Evolutionary conservation across 2,329 filamentous ascomycete genomes (phyloP), one percentile per base, ranked within the genome.

Genomic region (Conoideocrella luteorostrata): DNA sequence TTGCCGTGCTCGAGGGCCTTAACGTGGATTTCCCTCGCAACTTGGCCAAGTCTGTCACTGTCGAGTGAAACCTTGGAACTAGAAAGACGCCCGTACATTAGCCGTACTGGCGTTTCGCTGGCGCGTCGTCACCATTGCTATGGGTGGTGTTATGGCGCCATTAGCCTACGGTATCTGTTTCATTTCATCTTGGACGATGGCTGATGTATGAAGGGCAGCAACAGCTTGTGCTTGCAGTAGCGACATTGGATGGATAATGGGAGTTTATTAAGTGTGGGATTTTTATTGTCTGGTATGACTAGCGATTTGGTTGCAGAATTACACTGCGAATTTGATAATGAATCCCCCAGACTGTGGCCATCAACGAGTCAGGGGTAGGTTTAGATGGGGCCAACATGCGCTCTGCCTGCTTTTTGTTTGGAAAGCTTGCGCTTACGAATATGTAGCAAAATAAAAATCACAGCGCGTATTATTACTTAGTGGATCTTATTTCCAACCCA

Each of bases 21-120:
- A 97, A 98, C 65, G 93, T 98, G 48, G 93, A 98, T 66, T 97
- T 97, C 81, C 93, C 93, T 46, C 86, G 93, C 61, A 98, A 98
- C 75, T 72, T 98, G 71, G 93, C 93, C 67, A 98, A 98, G 82
- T 95, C 89, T 51, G 93, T 98, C 52, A 98, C 93, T 52, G 93
- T 98, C 56, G 93, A 98, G 80, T 98, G 91, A 75, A 62, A 62
- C n/a, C 18, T 26, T 11, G 23, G 10, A 41, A 4, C 4, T 10
- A 22, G 11, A 10, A 22, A 3, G 36, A 38, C 41, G 37, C 44
- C 20, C 28, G 18, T 33, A 29, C 40, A 29, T 9, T 15, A n/a
- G 15, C n/a, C 20, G 23, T 33, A 28, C 33, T 33, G 28, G 46
- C 34, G 39, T 46, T 39, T 42, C 40, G 46, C 47, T 33, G 41